phyloP scores from a whole-genome alignment of 805 yeast genomes.

The Hanseniaspora lindneri region DNA sequence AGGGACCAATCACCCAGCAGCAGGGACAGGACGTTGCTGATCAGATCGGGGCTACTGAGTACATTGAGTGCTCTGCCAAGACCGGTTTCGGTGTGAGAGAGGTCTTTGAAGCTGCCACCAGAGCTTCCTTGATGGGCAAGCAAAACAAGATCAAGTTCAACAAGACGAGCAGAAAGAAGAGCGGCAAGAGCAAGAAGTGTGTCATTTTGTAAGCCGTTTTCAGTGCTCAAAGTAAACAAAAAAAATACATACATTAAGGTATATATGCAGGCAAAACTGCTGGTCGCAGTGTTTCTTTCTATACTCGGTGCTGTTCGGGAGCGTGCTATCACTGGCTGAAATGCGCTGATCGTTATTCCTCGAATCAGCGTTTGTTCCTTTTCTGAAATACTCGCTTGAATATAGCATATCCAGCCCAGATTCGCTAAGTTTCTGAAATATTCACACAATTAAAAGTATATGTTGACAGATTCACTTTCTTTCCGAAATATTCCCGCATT shows the following conservation, averaged over 20 bases:
- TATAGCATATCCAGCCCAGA: too few relatives aligned
- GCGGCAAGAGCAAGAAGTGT: slow-evolving; percentile 23
- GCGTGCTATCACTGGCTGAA: too few relatives aligned
- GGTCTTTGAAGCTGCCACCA: slow-evolving; percentile 81
- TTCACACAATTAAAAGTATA: too few relatives aligned
- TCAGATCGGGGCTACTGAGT: slow-evolving; percentile 66
- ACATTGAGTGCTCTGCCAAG: slow-evolving; percentile 76
- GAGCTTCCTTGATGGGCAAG: slow-evolving; percentile 56
- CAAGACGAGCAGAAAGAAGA: slow-evolving; percentile 18
- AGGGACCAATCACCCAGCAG: slow-evolving; percentile 24
- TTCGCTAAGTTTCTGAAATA: too few relatives aligned
- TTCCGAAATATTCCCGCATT: too few relatives aligned
- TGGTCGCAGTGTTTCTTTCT: too few relatives aligned
- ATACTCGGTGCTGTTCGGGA: too few relatives aligned
- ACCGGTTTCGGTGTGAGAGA: slow-evolving; percentile 91
- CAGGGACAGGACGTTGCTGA: slow-evolving; percentile 61
- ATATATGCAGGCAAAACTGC: neutral
- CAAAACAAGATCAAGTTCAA: slow-evolving; percentile 29
- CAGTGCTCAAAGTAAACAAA: too few relatives aligned
- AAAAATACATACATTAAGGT: neutral
- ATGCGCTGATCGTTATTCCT: too few relatives aligned
- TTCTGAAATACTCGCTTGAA: too few relatives aligned
- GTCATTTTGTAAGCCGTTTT: slow-evolving; percentile 18
- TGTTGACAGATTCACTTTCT: too few relatives aligned
- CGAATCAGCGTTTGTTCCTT: too few relatives aligned